Base-by-base conservation (phyloP, 2,329 filamentous ascomycete genomes). In the Xylaria polymorpha region DNA sequence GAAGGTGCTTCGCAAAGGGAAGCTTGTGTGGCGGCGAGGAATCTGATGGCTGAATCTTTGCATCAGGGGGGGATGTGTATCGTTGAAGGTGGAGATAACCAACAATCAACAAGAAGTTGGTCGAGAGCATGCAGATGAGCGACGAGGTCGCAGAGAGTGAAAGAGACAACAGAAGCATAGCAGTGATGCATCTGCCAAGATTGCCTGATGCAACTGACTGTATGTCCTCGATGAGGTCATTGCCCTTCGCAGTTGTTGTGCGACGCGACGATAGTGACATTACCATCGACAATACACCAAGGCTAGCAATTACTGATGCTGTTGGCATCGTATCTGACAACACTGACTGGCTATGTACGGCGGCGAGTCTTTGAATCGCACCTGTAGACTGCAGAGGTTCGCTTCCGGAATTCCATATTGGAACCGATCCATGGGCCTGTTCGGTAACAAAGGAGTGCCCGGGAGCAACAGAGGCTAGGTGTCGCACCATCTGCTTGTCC, bases 91-190 rank as follows among this genome's bases (percentile, higher is more conserved):
- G 57, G 12, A 35, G 9, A n/a, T 18, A 43, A 5, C 15, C 32
- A 62, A 46, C 15, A n/a, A 65, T 29, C 41, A 51, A n/a, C 14
- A 65, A n/a, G 20, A 35, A 18, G 32, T n/a, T 22, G 20, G 63
- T 46, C 12, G 29, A 43, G n/a, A 68, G 32, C 10, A 64, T 3
- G 7, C 5, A 41, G 6, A 53, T 32, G 20, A 50, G 8, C 8
- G 18, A 22, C 15, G 43, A 53, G 18, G 25, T 12, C 4, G 25
- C 18, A 20, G 5, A 48, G n/a, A 57, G 15, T 18, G 57, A 12
- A 8, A 64, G 29, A 15, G 39, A 66, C n/a, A 64, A 37, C 20
- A 69, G n/a, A n/a, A 71, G 48, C 6, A 64, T 10, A 15, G 41
- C 37, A 7, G 37, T 18, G 18, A 29, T 46, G 9, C 4, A 43